Evolutionary conservation across 345 rosid species (phyloP).

Genomic region (sweet orange (Citrus sinensis)): DNA sequence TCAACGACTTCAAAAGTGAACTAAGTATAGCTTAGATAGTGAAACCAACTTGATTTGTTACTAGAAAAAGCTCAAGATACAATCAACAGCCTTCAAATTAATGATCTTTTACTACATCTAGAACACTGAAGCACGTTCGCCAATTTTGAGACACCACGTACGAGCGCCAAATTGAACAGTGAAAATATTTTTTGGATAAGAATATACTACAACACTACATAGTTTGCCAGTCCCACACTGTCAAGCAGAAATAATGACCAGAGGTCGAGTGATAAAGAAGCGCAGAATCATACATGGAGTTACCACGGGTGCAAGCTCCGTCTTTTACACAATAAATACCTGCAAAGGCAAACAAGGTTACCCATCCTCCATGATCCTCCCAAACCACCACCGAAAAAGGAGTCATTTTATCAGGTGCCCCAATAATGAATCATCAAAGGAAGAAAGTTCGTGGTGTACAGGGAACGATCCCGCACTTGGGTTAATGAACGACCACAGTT

Average conservation of each 20-base stretch:
- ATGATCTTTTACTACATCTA: not conserved
- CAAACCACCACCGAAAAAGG: conserved; percentile 16
- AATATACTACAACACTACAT: conserved; percentile 28
- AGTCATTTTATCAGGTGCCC: conserved; percentile 20
- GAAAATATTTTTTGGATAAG: conserved; percentile 10
- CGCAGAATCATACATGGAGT: conserved; percentile 22
- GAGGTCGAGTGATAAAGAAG: conserved; percentile 10
- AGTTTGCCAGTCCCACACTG: conserved; percentile 19
- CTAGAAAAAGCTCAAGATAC: not conserved
- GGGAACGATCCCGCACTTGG: conserved; percentile 18
- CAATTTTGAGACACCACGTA: not conserved
- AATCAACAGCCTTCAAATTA: not conserved
- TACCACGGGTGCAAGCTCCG: conserved; percentile 20
- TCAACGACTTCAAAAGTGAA: not conserved
- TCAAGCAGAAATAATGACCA: conserved; percentile 25
- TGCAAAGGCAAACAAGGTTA: conserved; percentile 17
- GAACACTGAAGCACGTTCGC: not conserved
- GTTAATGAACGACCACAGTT: conserved; percentile 10
- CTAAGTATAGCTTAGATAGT: not conserved
- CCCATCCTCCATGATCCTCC: conserved; percentile 11
- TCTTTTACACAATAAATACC: conserved; percentile 27
- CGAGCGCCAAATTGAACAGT: not conserved
- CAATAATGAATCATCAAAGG: conserved; percentile 29
- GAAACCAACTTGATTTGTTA: not conserved
- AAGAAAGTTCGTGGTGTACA: conserved; percentile 26